A percentile compares a stretch with the other conserved stretches of the same genome.
phyloP scores from a whole-genome alignment of 2,329 filamentous ascomycete species.

The Clonostachys solani region DNA sequence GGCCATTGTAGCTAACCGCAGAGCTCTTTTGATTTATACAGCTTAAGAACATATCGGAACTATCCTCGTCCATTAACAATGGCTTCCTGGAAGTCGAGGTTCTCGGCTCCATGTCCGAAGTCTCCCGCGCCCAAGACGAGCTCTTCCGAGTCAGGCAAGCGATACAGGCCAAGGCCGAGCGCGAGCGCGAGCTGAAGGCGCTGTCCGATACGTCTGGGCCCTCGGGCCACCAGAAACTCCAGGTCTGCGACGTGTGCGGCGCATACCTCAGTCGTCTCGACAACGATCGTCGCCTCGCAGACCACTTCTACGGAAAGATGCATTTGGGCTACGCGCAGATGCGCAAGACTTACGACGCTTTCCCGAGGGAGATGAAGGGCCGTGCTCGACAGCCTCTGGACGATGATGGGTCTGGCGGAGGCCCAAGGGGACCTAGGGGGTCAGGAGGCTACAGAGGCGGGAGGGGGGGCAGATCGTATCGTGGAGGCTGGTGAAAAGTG shows the following conservation, averaged over 20 bases:
- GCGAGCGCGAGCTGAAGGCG: slow-evolving; percentile 83
- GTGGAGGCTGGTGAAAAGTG: slow-evolving; percentile 9
- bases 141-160: slow-evolving; percentile 81
- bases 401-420: slow-evolving; percentile 35
- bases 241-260: slow-evolving; percentile 97
- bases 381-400: slow-evolving; percentile 53
- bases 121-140: slow-evolving; percentile 80
- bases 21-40: slow-evolving; percentile 5
- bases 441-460: slow-evolving; percentile 34
- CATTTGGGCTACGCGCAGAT: slow-evolving; percentile 97
- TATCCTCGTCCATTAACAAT: slow-evolving; percentile 72
- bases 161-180: slow-evolving; percentile 75
- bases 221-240: slow-evolving; percentile 92
- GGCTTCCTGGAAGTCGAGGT: slow-evolving; percentile 84
- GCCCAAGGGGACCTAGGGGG: slow-evolving; percentile 8
- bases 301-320: slow-evolving; percentile 99
- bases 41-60: slow-evolving; percentile 80
- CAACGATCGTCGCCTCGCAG: slow-evolving; percentile 88
- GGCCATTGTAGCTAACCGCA: no score
- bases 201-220: slow-evolving; percentile 90
- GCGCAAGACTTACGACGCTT: slow-evolving; percentile 86
- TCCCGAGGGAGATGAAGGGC: slow-evolving; percentile 82
- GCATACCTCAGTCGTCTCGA: slow-evolving; percentile 90
- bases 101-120: slow-evolving; percentile 75
- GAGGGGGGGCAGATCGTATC: slow-evolving; percentile 45